Conservation (phyloP, 345 rosid genomes). For the Balakata baccata region DNA sequence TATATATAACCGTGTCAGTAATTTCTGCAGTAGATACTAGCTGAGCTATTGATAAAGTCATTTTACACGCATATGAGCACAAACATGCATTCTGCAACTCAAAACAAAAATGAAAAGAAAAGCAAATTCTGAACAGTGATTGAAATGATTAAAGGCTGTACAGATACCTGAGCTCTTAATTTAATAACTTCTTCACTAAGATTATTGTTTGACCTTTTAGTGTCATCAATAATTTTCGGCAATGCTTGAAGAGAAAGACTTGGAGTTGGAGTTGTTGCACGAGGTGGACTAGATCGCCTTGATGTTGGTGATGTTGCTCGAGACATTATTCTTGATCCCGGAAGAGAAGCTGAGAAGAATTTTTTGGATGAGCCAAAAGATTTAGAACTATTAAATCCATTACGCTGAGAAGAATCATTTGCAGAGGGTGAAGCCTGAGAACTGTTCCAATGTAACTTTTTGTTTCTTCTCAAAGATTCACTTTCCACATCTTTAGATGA, state of each 20-base stretch:
- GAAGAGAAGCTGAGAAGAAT: conserved; percentile 15
- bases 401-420: conserved; percentile 18
- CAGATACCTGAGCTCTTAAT: conserved; percentile 58
- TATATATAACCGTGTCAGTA: background rate
- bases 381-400: conserved; percentile 32
- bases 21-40: background rate
- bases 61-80: background rate
- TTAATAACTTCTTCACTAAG: conserved; percentile 45
- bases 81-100: background rate
- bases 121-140: background rate
- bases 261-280: conserved; percentile 43
- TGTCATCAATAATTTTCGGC: conserved; percentile 40
- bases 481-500: conserved; percentile 19
- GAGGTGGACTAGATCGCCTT: conserved; percentile 42
- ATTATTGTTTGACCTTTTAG: conserved; percentile 43
- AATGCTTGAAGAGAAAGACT: conserved; percentile 30
- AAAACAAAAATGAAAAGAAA: background rate
- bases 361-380: conserved; percentile 16
- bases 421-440: conserved; percentile 18
- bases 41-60: background rate
- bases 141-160: background rate
- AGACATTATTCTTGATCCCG: conserved; percentile 15
- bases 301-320: conserved; percentile 13
- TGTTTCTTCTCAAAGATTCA: conserved; percentile 22
- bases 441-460: conserved; percentile 11